phyloP scores from a whole-genome alignment of 2,329 filamentous ascomycete species.

The Aspergillus eucalypticola region DNA sequence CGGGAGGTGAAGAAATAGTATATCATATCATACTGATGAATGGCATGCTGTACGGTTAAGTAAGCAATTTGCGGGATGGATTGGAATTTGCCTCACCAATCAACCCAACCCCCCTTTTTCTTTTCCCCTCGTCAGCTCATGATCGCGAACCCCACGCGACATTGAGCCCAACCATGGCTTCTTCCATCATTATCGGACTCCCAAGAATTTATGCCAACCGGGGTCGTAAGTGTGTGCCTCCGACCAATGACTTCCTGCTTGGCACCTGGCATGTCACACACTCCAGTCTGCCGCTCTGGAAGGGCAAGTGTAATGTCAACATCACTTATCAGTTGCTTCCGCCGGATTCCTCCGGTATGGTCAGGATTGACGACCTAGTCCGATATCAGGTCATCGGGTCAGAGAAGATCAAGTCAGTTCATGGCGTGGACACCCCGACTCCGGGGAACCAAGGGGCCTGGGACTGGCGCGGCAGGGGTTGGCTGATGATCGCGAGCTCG shows the following conservation, averaged over 20 bases:
- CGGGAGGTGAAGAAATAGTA: too few species aligned
- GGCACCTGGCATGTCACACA: conserved; percentile 15
- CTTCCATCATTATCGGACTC: conserved; percentile 2
- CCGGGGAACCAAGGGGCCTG: conserved; percentile 11
- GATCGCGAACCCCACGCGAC: background rate
- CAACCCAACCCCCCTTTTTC: too few species aligned
- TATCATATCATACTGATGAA: too few species aligned
- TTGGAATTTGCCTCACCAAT: too few species aligned
- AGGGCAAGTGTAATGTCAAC: conserved; percentile 13
- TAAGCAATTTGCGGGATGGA: too few species aligned
- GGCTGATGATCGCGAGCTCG: conserved; percentile 12
- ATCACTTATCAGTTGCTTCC: conserved; percentile 12
- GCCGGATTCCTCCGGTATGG: background rate
- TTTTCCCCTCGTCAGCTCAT: too few species aligned
- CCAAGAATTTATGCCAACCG: conserved; percentile 7
- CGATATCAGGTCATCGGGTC: conserved; percentile 10
- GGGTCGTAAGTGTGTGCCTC: conserved; percentile 7
- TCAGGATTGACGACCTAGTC: conserved; percentile 6
- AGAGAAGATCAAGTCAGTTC: conserved; percentile 9
- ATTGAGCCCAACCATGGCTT: conserved; percentile 8
- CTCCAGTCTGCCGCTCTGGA: conserved; percentile 13
- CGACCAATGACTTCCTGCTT: conserved; percentile 10
- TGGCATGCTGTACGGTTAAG: too few species aligned
- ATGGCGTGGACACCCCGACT: conserved; percentile 9
- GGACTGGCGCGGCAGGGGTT: conserved; percentile 15